phyloP scores from a whole-genome alignment of 331 rosid species.

The Malus hybrid region DNA sequence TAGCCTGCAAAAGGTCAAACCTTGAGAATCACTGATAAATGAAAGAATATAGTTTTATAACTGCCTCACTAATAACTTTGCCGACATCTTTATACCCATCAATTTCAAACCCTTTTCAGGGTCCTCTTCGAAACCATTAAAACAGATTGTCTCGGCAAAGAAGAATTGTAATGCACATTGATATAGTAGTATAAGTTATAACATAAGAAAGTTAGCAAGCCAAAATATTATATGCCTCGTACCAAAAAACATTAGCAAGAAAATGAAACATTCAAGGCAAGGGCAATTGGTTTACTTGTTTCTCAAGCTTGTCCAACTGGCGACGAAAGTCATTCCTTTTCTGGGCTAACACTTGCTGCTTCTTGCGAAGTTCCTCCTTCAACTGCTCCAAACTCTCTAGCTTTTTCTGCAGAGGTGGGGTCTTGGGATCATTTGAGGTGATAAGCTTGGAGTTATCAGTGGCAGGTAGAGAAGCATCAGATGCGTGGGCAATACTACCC shows the following conservation, averaged over 20 bases:
- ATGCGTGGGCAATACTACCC: constrained; percentile 20
- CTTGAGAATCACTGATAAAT: constrained; percentile 7
- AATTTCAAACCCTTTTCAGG: background rate
- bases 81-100: background rate
- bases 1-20: constrained; percentile 44
- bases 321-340: constrained; percentile 82
- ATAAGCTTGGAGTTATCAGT: constrained; percentile 45
- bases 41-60: background rate
- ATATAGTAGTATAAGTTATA: background rate
- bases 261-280: background rate
- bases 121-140: constrained; percentile 7
- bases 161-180: background rate
- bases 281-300: constrained; percentile 49
- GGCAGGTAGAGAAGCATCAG: constrained; percentile 41
- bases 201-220: background rate
- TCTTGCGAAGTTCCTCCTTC: constrained; percentile 93
- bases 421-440: constrained; percentile 55
- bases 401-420: constrained; percentile 73
- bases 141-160: background rate
- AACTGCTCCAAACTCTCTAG: constrained; percentile 66
- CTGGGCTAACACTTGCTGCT: constrained; percentile 88
- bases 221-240: constrained; percentile 1
- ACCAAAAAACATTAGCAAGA: constrained; percentile 11
- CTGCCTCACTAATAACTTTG: background rate
- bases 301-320: constrained; percentile 67